phyloP scores from a whole-genome alignment of 1,284 basidiomycete genomes.

The Cutaneotrichosporon spelunceum region DNA sequence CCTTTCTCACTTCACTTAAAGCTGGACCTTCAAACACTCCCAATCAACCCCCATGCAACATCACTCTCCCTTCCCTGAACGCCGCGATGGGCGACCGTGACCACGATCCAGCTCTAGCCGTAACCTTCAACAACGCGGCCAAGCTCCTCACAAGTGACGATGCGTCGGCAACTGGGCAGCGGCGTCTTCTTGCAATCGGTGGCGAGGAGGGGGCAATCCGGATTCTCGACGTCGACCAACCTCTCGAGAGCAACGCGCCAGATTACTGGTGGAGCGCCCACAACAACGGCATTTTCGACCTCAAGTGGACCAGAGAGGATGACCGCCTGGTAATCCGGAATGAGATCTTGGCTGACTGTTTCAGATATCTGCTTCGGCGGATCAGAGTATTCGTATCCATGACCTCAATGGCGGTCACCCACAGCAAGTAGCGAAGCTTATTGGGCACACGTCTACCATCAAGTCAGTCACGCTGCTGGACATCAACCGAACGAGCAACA shows the following conservation, averaged over 20 bases:
- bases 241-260: conserved; percentile 30
- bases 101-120: conserved; percentile 36
- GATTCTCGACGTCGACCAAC: conserved; percentile 42
- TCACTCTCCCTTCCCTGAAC: conserved; percentile 39
- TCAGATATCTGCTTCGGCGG: conserved; percentile 50
- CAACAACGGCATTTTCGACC: conserved; percentile 73
- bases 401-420: conserved; percentile 30
- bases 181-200: conserved; percentile 40
- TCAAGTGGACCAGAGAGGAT: conserved; percentile 69
- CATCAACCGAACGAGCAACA: conserved; percentile 24
- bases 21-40: conserved; percentile 22
- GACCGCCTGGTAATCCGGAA: conserved; percentile 40
- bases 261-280: conserved; percentile 57
- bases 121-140: conserved; percentile 38
- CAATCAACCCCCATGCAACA: conserved; percentile 24
- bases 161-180: conserved; percentile 21
- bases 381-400: conserved; percentile 42
- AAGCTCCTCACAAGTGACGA: conserved; percentile 28
- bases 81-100: conserved; percentile 36
- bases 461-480: conserved; percentile 46
- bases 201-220: conserved; percentile 45
- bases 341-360: not conserved
- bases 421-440: conserved; percentile 32
- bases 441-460: conserved; percentile 48
- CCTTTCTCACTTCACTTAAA: conserved; percentile 26